Conservation (phyloP, 2,329 filamentous ascomycete species). For the Pleoardoris graminearum region DNA sequence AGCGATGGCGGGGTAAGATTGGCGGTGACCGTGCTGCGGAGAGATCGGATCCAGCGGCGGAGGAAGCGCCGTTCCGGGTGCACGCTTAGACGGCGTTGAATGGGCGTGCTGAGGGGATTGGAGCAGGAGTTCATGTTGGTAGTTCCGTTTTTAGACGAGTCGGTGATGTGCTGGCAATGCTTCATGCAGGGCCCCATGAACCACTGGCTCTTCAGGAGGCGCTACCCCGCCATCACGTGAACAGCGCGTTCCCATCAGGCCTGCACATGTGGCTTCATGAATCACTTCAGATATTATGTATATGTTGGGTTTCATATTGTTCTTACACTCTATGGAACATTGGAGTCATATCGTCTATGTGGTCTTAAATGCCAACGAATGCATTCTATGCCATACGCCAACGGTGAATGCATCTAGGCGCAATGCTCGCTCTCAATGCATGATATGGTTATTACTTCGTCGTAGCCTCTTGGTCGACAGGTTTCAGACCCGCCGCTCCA, state of each 20-base stretch:
- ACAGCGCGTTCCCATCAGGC: background rate
- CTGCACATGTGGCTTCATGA: background rate
- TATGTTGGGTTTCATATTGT: background rate
- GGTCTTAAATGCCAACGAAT: background rate
- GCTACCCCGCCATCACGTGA: conserved; percentile 14
- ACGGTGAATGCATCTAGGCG: background rate
- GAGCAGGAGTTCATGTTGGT: conserved; percentile 26
- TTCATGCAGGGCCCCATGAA: conserved; percentile 25
- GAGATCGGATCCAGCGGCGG: conserved; percentile 18
- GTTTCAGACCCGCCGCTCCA: conserved; percentile 45
- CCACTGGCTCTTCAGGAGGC: conserved; percentile 8
- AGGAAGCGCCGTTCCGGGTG: conserved; percentile 17
- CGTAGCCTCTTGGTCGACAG: conserved; percentile 9
- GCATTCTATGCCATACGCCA: background rate
- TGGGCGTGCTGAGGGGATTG: conserved; percentile 36
- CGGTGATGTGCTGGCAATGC: conserved; percentile 44
- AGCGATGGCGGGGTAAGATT: conserved; percentile 8
- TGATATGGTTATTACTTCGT: conserved; percentile 20
- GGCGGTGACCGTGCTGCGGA: conserved; percentile 6
- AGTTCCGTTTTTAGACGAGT: conserved; percentile 24
- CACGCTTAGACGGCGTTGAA: conserved; percentile 26
- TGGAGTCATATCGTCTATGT: conserved; percentile 12
- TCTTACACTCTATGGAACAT: background rate
- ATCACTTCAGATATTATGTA: too few relatives aligned
- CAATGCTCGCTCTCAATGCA: conserved; percentile 11